Evolutionary conservation across 2,329 filamentous ascomycete genomes (phyloP).

Genomic region (Alternaria metachromatica): DNA sequence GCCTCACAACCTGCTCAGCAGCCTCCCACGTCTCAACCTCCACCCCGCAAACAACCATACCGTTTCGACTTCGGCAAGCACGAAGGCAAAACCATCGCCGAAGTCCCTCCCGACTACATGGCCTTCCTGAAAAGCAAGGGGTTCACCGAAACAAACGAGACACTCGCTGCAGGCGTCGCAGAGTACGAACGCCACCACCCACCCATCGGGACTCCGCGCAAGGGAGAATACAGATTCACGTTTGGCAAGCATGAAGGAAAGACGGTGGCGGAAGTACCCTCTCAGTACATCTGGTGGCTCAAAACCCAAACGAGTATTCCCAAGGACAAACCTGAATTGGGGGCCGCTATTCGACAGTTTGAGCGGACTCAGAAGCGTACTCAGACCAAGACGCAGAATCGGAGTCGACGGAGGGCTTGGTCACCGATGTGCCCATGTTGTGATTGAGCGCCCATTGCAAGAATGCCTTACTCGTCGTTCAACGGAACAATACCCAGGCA

Average conservation of each 20-base stretch:
- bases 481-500: neutral
- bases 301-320: rapidly evolving
- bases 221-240: neutral
- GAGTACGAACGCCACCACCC: neutral
- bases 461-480: neutral
- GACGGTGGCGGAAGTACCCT: neutral
- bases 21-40: neutral
- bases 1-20: neutral
- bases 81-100: neutral
- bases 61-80: neutral
- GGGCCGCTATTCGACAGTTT: neutral
- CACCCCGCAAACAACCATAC: neutral
- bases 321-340: neutral
- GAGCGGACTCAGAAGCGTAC: neutral
- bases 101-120: neutral
- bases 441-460: neutral
- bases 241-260: neutral
- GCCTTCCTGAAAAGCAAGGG: neutral
- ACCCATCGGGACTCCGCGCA: neutral
- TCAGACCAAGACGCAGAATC: neutral
- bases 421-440: neutral
- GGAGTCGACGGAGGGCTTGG: neutral
- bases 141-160: too few relatives aligned
- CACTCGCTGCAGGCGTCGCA: neutral
- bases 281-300: neutral